Evolutionary conservation across 805 yeast genomes (phyloP), one percentile per base, ranked within the genome.

Genomic region (Wickerhamomyces sydowiorum): DNA sequence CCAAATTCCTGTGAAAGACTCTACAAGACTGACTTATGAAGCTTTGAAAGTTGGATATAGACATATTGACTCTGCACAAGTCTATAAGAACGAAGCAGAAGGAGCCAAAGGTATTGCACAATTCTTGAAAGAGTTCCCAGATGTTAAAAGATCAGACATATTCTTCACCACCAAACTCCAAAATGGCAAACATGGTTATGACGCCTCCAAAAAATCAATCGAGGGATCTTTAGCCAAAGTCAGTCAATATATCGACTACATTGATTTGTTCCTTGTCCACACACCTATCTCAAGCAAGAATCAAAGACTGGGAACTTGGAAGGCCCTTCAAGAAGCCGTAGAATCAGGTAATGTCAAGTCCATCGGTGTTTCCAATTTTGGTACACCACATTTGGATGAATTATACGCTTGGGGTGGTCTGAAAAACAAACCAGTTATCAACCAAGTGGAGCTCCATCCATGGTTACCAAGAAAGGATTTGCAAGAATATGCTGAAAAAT

Each of bases 331-430:
- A 59, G 89, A 84, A 51, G 78, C 76, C 20, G 80, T 77, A 15
- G 75, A 69, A 27, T 66, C 64, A 9, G 80, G 86, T 12, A 58
- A 67, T 37, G 77, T 82, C 40, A 72, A 69, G 51, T 70, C 83
- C 17, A 76, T 85, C 42, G 93, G 91, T 29, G 88, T 85, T 17
- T 83, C 90, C 14, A 82, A 83, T 61, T 84, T 70, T 52, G 86
- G 86, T 36, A 53, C 59, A 15, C 62, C 60, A 4, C 86, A 78
- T 56, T 59, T 84, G 13, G 72, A 78, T 44, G 81, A 81, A 56
- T 61, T 84, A 32, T 63, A 81, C 36, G 51, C 58, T 4, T 77
- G 85, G 82, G 70, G 70, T 4, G 75, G 67, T 2, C 54, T 75
- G 46, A 72, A 60, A 42, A 53, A 72, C 45, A 68, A 70, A 46